phyloP scores from a whole-genome alignment of 169 alveolate genomes.

The Toxoplasma gondii region DNA sequence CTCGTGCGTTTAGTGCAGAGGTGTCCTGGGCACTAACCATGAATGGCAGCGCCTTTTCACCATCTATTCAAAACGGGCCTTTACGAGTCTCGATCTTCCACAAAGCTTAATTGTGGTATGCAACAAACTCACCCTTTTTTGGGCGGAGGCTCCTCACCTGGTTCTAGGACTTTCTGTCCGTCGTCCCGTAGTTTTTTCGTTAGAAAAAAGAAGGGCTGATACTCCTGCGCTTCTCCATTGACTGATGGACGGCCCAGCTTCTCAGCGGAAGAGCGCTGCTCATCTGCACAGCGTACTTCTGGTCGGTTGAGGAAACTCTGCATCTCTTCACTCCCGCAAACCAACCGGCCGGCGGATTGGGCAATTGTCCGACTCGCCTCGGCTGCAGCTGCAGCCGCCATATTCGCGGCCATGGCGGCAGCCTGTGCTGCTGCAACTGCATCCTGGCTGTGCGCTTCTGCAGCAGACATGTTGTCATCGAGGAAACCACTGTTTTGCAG shows the following conservation, averaged over 20 bases:
- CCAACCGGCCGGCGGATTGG: background rate
- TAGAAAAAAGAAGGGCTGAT: constrained; percentile 14
- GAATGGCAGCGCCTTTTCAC: too few relatives aligned
- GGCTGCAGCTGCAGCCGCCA: constrained; percentile 18
- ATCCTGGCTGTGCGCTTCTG: background rate
- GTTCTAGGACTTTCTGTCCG: background rate
- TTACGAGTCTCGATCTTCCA: too few relatives aligned
- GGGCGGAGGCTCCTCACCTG: background rate
- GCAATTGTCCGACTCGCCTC: background rate
- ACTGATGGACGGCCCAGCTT: background rate
- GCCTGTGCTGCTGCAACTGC: constrained; percentile 38
- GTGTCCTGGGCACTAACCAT: too few relatives aligned
- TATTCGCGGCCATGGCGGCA: constrained; percentile 18
- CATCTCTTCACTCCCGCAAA: background rate
- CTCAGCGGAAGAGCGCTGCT: background rate
- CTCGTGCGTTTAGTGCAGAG: too few relatives aligned
- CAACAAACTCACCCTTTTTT: too few relatives aligned
- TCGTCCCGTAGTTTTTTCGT: background rate
- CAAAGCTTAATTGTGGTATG: too few relatives aligned
- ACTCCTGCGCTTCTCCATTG: background rate
- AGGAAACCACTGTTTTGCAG: background rate
- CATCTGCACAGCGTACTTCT: background rate
- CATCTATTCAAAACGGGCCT: too few relatives aligned
- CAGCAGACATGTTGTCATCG: background rate
- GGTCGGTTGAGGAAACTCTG: background rate